Conservation (phyloP, 129 eudicot species). For the Lactuca sativa region DNA sequence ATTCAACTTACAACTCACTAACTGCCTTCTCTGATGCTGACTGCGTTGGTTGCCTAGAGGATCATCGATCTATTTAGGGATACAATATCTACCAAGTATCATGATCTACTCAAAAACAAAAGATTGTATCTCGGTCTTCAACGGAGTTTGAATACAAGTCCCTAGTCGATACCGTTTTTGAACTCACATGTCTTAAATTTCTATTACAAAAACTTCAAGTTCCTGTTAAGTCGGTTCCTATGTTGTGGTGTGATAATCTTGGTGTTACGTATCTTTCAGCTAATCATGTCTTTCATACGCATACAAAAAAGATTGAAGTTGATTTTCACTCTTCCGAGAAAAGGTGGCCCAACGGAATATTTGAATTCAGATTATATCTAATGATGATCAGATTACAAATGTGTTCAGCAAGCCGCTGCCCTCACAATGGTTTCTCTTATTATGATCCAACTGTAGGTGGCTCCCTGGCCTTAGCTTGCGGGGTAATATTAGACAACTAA, state of each 20-base stretch:
- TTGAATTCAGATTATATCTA: too few species aligned
- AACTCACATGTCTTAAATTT: neutral
- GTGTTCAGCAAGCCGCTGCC: too few species aligned
- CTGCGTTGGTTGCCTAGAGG: neutral
- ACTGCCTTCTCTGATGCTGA: conserved; percentile 1
- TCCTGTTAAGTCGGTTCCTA: neutral
- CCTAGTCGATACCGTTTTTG: neutral
- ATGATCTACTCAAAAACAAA: too few species aligned
- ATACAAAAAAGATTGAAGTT: neutral
- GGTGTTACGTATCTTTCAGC: neutral
- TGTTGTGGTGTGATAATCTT: neutral
- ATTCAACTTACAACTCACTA: neutral
- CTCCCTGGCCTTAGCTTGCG: too few species aligned
- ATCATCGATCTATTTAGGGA: neutral
- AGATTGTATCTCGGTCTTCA: neutral
- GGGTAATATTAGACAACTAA: too few species aligned
- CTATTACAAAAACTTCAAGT: neutral
- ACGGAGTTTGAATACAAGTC: neutral
- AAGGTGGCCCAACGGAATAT: too few species aligned
- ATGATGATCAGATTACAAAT: too few species aligned
- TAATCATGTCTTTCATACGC: neutral
- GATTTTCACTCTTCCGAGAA: too few species aligned
- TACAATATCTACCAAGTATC: neutral
- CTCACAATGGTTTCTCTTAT: too few species aligned
- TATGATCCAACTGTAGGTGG: too few species aligned